Conservation (phyloP, 148 eudicot genomes). For the Fagopyrum esculentum region DNA sequence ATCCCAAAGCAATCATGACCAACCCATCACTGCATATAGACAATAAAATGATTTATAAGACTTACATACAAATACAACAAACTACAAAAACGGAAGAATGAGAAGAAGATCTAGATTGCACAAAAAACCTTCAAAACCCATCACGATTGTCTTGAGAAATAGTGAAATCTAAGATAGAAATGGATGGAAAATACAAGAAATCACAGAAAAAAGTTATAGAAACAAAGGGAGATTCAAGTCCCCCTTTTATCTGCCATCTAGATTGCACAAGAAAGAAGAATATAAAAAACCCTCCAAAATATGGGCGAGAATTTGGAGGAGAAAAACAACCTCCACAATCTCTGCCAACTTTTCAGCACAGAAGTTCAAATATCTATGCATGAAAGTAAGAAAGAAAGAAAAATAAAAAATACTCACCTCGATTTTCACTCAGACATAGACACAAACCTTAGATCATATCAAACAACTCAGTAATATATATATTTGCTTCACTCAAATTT, state of each 20-base stretch:
- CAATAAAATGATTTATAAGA: not conserved
- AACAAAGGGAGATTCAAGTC: constrained; percentile 6
- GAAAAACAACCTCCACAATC: constrained; percentile 14
- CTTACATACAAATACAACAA: not conserved
- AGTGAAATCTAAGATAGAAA: not conserved
- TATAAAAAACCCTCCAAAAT: constrained; percentile 4
- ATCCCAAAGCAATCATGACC: not conserved
- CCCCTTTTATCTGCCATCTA: constrained; percentile 13
- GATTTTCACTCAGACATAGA: not conserved
- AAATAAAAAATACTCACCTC: not conserved
- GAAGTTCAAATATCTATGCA: not conserved
- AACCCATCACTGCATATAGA: not conserved
- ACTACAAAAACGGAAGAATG: not conserved
- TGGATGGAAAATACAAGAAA: not conserved
- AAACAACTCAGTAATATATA: not conserved
- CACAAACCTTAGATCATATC: not conserved
- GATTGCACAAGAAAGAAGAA: constrained; percentile 3
- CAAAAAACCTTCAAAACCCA: not conserved
- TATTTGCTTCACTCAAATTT: not conserved
- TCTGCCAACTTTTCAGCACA: constrained; percentile 9
- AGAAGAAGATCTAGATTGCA: not conserved
- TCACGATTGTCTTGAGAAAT: not conserved
- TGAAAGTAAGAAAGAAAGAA: not conserved
- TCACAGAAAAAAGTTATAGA: not conserved
- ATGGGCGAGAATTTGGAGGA: constrained; percentile 6